Base-by-base conservation (phyloP, 1,284 basidiomycete genomes). In the Cutaneotrichosporon sp. region DNA sequence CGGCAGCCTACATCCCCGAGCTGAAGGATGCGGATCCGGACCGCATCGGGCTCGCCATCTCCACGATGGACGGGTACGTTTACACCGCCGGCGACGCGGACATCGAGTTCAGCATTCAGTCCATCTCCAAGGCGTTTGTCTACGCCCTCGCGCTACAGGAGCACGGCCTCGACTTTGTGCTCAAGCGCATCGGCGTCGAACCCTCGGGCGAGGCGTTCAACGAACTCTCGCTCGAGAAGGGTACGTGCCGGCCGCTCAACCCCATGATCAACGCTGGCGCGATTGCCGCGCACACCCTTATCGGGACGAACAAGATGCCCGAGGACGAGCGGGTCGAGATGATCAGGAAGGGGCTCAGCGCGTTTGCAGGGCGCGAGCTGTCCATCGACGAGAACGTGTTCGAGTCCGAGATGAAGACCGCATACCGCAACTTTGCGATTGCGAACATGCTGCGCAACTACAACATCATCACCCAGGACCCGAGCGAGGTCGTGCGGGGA, bases 241-340 rank as follows among this genome's bases (percentile, higher is more conserved):
- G 51, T 8, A 59, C 57, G 1, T 25, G 47, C 24, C 54, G 51
- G 17, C 57, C 57, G 22, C 39, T 50, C 27, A 59, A 59, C 51
- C 53, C 57, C 4, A 52, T 59, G 50, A 59, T 59, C 53, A 59
- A 59, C 51, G 57, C 57, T 26, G 57, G 57, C 41, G 57, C 57
- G 4, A 52, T 59, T n/a, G 31, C 49, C 24, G 41, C 48, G 20
- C 51, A 59, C 32, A 49, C 53, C 3, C 53, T 55, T 19, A 33
- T 59, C 5, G 57, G 57, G 11, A 27, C 39, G 3, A 7, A 12
- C 9, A 48, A 37, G n/a, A 27, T 39, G 12, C n/a, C 34, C 4
- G 20, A 33, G 27, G 44, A 43, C 7, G 44, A 52, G 35, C 50
- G 57, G 24, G 47, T 53, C 35, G 57, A 59, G 37, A 25, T 14